phyloP scores from a whole-genome alignment of 164 flowering plant species.

The Pachysandra terminalis region DNA sequence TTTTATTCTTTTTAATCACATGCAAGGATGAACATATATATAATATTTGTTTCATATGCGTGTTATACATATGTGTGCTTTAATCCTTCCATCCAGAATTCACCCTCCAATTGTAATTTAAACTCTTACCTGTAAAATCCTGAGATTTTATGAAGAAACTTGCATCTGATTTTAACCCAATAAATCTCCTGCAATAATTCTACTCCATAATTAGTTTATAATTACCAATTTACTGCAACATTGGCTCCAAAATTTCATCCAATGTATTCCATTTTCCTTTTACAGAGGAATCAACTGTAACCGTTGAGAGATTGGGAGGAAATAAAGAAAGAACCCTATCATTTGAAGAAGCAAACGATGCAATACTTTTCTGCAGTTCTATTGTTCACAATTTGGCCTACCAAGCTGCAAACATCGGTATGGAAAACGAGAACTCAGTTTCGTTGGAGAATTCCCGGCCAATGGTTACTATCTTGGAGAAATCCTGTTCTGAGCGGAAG shows the following conservation, averaged over 20 bases:
- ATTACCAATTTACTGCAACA: background rate
- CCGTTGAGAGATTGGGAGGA: slow-evolving; percentile 43
- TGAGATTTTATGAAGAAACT: too few species aligned
- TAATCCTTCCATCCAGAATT: too few species aligned
- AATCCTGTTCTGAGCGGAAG: slow-evolving; percentile 36
- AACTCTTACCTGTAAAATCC: too few species aligned
- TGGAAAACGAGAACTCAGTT: slow-evolving; percentile 53
- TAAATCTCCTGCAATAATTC: too few species aligned
- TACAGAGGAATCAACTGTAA: slow-evolving; percentile 62
- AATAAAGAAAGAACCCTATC: slow-evolving; percentile 60
- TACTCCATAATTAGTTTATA: background rate
- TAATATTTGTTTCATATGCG: too few species aligned
- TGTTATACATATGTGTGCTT: too few species aligned
- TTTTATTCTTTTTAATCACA: too few species aligned
- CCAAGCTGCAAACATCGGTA: slow-evolving; percentile 72
- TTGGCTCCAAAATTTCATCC: background rate
- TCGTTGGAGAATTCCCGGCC: slow-evolving; percentile 51
- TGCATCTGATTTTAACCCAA: too few species aligned
- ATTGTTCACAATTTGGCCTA: slow-evolving; percentile 79
- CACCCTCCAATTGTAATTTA: too few species aligned
- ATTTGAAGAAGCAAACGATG: slow-evolving; percentile 90
- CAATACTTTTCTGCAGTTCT: slow-evolving; percentile 92
- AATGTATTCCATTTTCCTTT: slow-evolving; percentile 10
- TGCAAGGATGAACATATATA: too few species aligned
- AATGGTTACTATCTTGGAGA: slow-evolving; percentile 58